Conservation (phyloP, 441 rosid species). For the Populus tomentosa region DNA sequence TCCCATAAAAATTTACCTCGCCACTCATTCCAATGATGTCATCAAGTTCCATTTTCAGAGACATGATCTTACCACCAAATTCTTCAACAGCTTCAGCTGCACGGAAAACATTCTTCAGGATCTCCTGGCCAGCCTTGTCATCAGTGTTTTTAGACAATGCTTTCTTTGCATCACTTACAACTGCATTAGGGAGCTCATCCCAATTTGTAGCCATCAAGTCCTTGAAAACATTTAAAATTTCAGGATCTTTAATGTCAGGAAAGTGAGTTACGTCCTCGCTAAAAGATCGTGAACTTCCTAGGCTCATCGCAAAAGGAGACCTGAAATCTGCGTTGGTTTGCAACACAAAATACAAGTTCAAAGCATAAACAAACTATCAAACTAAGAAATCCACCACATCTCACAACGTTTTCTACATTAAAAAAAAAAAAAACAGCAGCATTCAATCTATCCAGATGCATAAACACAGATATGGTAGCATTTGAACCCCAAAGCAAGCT, state of each 20-base stretch:
- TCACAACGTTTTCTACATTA: background rate
- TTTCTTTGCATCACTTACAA: conserved; percentile 47
- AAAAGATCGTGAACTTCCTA: conserved; percentile 49
- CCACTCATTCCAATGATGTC: conserved; percentile 85
- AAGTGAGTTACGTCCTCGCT: conserved; percentile 60
- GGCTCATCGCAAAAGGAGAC: conserved; percentile 34
- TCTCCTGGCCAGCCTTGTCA: conserved; percentile 76
- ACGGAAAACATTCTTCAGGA: conserved; percentile 53
- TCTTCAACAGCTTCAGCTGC: conserved; percentile 95
- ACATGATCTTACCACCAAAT: conserved; percentile 63
- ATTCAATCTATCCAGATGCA: background rate
- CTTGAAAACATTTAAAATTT: conserved; percentile 59
- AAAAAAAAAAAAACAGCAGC: background rate
- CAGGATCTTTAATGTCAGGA: conserved; percentile 59
- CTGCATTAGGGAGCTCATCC: conserved; percentile 59
- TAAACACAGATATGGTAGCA: background rate
- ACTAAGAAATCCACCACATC: background rate
- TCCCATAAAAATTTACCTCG: conserved; percentile 50
- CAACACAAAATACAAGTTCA: conserved; percentile 1
- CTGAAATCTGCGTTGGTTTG: conserved; percentile 33
- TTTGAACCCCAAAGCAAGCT: background rate
- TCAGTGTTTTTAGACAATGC: conserved; percentile 56
- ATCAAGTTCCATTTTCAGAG: conserved; percentile 83
- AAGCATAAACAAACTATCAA: background rate
- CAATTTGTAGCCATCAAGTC: conserved; percentile 83